Base-by-base conservation (phyloP, 768 basidiomycete species). In the Amanita pallidorosea region DNA sequence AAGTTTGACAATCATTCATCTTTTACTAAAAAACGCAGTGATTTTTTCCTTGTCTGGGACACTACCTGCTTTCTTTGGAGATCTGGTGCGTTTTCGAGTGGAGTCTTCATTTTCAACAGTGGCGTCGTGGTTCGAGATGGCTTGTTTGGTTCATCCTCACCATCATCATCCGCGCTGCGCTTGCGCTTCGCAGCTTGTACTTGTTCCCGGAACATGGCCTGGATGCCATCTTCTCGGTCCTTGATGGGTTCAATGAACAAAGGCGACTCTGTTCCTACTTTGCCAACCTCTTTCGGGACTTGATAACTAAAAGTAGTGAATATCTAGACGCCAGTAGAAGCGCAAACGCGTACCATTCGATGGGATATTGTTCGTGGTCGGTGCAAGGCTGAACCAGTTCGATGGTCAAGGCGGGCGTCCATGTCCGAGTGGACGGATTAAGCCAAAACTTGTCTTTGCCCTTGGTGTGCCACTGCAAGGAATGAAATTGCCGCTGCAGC, bases 401-500 rank as follows among this genome's bases (percentile, higher is more conserved):
- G 11, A n/a, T n/a, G n/a, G 66, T 74, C 20, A 91, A 73, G 38
- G 74, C 74, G 4, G 72, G 60, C 15, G 72, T 76, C 91, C 87
- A 95, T 2, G 62, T 65, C 38, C 75, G 74, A 0, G 76, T 73
- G 2, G 77, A 79, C 2, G 86, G 84, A 65, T 94, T 86, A 12
- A 98, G 75, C 95, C 95, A 98, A 1, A 88, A 60, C 57, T 86
- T 87, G 37, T 79, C 72, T 60, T 83, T 86, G 47, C 83, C 86
- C 62, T 85, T 89, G 51, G 81, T 85, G 37, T 89, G 73, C 95
- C 95, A 97, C 65, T 99, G n/a, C n/a, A n/a, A n/a, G n/a, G n/a
- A n/a, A n/a, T n/a, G n/a, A n/a, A n/a, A n/a, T n/a, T n/a, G n/a
- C n/a, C n/a, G n/a, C n/a, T n/a, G n/a, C n/a, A n/a, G n/a, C n/a